Conservation (phyloP, 106 monocot genomes). For the Dioscorea dumetorum region DNA sequence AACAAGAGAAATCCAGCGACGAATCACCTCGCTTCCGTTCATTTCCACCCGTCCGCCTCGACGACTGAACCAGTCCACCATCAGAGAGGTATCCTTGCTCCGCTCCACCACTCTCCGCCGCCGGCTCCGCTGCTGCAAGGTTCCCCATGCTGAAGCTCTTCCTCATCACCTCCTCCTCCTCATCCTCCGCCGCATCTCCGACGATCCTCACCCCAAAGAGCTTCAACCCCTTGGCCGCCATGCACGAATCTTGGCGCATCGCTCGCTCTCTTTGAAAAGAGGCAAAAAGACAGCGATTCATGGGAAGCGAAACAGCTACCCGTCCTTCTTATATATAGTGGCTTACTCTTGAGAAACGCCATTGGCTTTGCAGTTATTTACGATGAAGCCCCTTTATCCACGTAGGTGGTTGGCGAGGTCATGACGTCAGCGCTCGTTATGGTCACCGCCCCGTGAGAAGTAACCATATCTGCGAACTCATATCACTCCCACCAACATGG, state of each 20-base stretch:
- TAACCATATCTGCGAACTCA: no score
- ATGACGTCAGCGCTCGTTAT: no score
- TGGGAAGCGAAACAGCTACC: background rate
- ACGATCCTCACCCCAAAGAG: constrained; percentile 31
- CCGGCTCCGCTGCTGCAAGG: constrained; percentile 4
- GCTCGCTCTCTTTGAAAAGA: background rate
- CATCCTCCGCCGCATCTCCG: background rate
- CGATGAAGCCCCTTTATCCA: background rate
- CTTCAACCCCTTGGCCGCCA: constrained; percentile 19
- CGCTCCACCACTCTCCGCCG: background rate
- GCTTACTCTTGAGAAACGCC: no score
- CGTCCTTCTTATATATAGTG: background rate
- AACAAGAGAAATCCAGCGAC: background rate
- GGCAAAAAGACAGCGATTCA: background rate
- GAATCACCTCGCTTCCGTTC: constrained; percentile 36
- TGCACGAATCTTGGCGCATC: constrained; percentile 1
- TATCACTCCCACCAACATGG: no score
- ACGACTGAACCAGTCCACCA: constrained; percentile 15
- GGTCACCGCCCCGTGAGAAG: no score
- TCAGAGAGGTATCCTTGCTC: constrained; percentile 34
- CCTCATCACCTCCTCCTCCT: constrained; percentile 31
- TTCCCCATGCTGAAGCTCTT: constrained; percentile 42
- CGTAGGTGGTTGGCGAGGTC: no score
- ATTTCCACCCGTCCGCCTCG: constrained; percentile 10
- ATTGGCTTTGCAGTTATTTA: background rate